Evolutionary conservation across 2,329 filamentous ascomycete species (phyloP).

Genomic region (Gaeumannomyces sp.): DNA sequence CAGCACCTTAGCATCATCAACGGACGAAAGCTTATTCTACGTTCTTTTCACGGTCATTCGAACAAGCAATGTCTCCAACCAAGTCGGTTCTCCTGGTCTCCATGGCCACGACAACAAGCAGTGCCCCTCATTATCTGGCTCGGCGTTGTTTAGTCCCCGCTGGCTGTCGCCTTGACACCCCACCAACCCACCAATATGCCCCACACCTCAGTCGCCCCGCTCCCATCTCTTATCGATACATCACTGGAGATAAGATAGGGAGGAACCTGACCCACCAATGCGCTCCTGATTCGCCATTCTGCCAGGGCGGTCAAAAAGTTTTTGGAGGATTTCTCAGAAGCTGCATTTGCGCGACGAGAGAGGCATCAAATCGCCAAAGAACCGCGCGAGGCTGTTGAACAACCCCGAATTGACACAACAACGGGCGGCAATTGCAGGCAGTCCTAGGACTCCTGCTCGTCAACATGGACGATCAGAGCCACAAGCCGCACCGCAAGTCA

Average conservation of each 20-base stretch:
- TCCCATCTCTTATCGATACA: background rate
- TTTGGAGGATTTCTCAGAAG: slow-evolving; percentile 1
- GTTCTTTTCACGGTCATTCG: background rate
- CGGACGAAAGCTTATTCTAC: background rate
- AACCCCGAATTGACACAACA: background rate
- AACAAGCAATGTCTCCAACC: background rate
- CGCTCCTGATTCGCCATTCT: background rate
- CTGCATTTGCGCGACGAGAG: slow-evolving; percentile 3
- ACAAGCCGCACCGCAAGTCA: slow-evolving; percentile 76
- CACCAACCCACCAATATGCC: background rate
- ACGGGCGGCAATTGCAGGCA: slow-evolving; percentile 2
- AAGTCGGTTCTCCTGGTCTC: too few relatives aligned
- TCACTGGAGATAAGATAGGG: background rate
- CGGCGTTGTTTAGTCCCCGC: too few relatives aligned
- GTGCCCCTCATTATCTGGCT: too few relatives aligned
- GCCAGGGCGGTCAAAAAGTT: slow-evolving; percentile 10
- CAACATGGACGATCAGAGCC: slow-evolving; percentile 74
- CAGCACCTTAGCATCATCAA: background rate
- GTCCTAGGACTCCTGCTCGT: background rate
- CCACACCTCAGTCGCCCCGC: too few relatives aligned
- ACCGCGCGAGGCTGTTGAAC: background rate
- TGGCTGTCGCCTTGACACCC: too few relatives aligned
- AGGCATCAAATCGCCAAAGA: background rate
- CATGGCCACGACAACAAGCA: too few relatives aligned
- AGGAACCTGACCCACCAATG: background rate